phyloP scores from a whole-genome alignment of 2,329 filamentous ascomycete species.

The Fusarium coicis region DNA sequence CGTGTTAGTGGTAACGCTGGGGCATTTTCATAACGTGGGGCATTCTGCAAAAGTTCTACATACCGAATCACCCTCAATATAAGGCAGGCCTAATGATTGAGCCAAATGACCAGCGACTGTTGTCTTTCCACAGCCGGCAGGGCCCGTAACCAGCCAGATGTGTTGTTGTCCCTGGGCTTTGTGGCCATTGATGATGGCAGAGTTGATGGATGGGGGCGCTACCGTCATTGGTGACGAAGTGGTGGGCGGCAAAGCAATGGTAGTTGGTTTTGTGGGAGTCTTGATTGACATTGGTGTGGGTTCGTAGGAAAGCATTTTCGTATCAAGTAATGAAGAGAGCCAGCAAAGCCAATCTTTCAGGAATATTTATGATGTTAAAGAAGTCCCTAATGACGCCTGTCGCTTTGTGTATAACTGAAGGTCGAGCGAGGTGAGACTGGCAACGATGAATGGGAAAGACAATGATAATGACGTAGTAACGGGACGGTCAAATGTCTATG shows the following conservation, averaged over 20 bases:
- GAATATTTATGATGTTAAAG: background rate
- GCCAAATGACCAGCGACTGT: conserved; percentile 77
- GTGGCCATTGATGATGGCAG: conserved; percentile 46
- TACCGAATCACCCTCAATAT: conserved; percentile 83
- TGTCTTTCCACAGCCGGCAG: conserved; percentile 82
- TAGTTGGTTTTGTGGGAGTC: conserved; percentile 50
- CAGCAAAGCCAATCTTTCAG: conserved; percentile 5
- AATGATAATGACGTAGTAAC: conserved; percentile 29
- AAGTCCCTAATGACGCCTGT: conserved; percentile 21
- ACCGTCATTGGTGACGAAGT: conserved; percentile 38
- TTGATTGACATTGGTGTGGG: conserved; percentile 56
- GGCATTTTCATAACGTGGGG: background rate
- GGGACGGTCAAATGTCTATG: conserved; percentile 11
- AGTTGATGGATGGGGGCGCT: conserved; percentile 41
- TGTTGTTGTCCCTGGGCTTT: conserved; percentile 63
- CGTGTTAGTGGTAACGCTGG: conserved; percentile 40
- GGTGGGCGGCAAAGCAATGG: conserved; percentile 36
- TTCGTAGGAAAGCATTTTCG: conserved; percentile 64
- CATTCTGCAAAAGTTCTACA: conserved; percentile 32
- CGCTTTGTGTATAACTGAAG: conserved; percentile 15
- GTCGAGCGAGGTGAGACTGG: conserved; percentile 18
- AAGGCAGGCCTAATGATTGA: conserved; percentile 71
- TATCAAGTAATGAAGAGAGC: background rate
- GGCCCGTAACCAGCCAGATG: conserved; percentile 84
- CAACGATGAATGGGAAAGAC: conserved; percentile 23